Conservation (phyloP, 2,329 filamentous ascomycete genomes). For the Xylariaceae sp. region DNA sequence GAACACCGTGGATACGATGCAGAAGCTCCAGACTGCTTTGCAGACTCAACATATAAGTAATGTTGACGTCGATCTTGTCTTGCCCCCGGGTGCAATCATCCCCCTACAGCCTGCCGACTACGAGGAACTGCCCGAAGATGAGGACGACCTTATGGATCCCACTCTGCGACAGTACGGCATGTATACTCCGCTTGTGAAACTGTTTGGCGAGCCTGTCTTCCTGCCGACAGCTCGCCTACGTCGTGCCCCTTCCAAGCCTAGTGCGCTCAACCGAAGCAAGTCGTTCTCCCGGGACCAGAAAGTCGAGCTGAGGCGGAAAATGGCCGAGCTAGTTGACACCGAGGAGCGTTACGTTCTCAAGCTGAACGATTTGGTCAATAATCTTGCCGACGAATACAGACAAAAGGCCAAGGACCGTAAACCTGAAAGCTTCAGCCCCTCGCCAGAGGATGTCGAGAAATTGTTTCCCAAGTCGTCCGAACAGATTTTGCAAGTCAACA, state of each 20-base stretch:
- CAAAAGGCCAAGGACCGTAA: conserved; percentile 54
- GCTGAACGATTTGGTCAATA: conserved; percentile 72
- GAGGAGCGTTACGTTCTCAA: conserved; percentile 92
- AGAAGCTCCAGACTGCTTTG: conserved; percentile 66
- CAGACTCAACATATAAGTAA: conserved; percentile 77
- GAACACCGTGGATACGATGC: conserved; percentile 63
- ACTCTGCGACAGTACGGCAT: conserved; percentile 64
- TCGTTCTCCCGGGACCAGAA: conserved; percentile 77
- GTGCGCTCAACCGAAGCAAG: conserved; percentile 67
- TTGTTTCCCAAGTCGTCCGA: conserved; percentile 78
- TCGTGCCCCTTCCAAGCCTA: conserved; percentile 80
- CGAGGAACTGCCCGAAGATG: conserved; percentile 52
- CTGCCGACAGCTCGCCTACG: conserved; percentile 77
- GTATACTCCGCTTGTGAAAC: conserved; percentile 68
- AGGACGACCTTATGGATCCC: conserved; percentile 59
- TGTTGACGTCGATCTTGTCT: conserved; percentile 78
- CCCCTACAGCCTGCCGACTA: conserved; percentile 52
- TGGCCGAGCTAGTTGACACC: conserved; percentile 85
- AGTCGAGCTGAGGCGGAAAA: conserved; percentile 74
- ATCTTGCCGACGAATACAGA: conserved; percentile 74
- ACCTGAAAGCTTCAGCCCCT: conserved; percentile 60
- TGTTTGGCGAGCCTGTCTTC: conserved; percentile 79
- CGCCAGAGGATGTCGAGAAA: conserved; percentile 61
- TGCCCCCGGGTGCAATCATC: conserved; percentile 72
- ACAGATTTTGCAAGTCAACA: conserved; percentile 73